These are phyloP conservation scores for Leccinum obscurum DNA, from an alignment of 768 basidiomycete species.

Conservation along the genomic window DNA sequence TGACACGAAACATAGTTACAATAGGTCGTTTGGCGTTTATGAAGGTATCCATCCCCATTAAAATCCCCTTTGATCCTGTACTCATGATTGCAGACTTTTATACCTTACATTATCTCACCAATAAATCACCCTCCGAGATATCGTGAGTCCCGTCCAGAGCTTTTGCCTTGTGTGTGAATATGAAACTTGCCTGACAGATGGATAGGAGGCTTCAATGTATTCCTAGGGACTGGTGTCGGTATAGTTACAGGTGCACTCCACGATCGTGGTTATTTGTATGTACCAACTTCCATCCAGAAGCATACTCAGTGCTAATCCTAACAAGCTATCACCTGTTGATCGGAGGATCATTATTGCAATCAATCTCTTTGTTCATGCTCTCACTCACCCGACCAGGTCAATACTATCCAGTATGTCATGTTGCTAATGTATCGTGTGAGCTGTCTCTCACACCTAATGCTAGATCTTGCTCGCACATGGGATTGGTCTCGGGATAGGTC, in stretches of 20 bases:
- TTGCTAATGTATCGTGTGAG: not conserved
- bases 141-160: not conserved
- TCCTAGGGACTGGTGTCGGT: not conserved
- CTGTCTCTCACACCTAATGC: not conserved
- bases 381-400: not conserved
- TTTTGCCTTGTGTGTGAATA: not conserved
- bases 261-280: not conserved
- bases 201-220: not conserved
- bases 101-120: not conserved
- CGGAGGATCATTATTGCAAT: not conserved
- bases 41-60: not conserved
- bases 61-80: not conserved
- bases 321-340: not conserved
- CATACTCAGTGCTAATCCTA: not conserved
- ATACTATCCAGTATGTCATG: not conserved
- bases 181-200: not conserved
- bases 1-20: not conserved
- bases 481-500: not conserved
- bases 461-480: not conserved
- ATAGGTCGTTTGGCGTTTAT: not conserved
- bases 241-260: not conserved
- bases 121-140: not conserved
- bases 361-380: not conserved
- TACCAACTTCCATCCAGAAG: not conserved
- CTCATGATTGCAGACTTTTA: not conserved